Evolutionary conservation across 208 protist genomes (phyloP).

Genomic region (Novymonas esmeraldas): DNA sequence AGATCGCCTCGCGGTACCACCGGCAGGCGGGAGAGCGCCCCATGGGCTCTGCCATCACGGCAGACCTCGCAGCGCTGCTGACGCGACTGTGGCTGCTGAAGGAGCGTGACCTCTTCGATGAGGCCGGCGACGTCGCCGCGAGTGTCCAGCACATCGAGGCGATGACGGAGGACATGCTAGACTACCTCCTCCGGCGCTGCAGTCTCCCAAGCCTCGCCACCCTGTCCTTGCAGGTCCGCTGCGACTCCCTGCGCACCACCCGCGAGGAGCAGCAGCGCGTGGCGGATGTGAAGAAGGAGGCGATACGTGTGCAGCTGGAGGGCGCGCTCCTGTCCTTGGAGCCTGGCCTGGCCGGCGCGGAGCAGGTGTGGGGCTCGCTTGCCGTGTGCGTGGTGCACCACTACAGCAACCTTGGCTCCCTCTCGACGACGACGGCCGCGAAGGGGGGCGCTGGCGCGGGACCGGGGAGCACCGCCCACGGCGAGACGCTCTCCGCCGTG

Average conservation of each 20-base stretch:
- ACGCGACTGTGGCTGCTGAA: conserved; percentile 70
- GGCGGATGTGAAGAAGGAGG: conserved; percentile 69
- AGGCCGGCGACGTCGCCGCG: conserved; percentile 62
- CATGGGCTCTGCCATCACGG: conserved; percentile 46
- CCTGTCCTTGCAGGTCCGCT: conserved; percentile 64
- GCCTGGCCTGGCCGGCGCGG: conserved; percentile 35
- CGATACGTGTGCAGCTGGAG: conserved; percentile 64
- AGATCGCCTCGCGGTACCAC: conserved; percentile 67
- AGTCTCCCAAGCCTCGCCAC: conserved; percentile 56
- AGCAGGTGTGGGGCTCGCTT: conserved; percentile 74
- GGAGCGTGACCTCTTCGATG: conserved; percentile 41
- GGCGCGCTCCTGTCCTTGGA: conserved; percentile 59
- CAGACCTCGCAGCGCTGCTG: conserved; percentile 68
- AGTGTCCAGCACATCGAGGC: conserved; percentile 67
- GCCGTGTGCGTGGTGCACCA: conserved; percentile 73
- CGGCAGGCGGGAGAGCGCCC: conserved; percentile 28
- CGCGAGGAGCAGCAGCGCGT: conserved; percentile 42
- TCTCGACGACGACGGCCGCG: conserved; percentile 7
- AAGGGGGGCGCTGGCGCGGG: not conserved
- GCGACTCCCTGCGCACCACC: conserved; percentile 33
- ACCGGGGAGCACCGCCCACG: conserved; percentile 34
- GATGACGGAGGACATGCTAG: conserved; percentile 57
- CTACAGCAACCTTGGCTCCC: conserved; percentile 43
- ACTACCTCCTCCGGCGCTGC: conserved; percentile 61
- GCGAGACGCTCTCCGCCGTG: conserved; percentile 73